Percentiles rank a stretch among this genome's conserved stretches.
These are phyloP conservation scores for Cordyceps javanica DNA, from an alignment of 2,329 filamentous ascomycete genomes.

Conservation along the genomic window DNA sequence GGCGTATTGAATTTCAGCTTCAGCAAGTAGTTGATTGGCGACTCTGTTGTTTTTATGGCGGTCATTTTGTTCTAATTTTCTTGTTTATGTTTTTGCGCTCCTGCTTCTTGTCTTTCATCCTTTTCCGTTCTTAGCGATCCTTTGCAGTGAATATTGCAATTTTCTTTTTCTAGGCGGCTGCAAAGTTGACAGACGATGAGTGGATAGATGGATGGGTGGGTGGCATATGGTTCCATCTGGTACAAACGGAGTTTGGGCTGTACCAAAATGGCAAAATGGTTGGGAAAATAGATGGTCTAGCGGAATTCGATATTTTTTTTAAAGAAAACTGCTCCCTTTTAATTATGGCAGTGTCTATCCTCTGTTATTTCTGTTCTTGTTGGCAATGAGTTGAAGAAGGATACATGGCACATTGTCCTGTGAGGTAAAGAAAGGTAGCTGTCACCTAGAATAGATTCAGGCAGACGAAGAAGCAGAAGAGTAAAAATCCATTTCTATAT, in stretches of 20 bases:
- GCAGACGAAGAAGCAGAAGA: too few species aligned
- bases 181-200: background rate
- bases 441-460: background rate
- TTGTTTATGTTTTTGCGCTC: background rate
- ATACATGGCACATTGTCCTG: too few species aligned
- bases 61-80: background rate
- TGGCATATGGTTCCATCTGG: background rate
- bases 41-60: too few species aligned
- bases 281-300: conserved; percentile 5
- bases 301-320: background rate
- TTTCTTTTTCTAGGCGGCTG: background rate
- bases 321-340: too few species aligned
- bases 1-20: background rate
- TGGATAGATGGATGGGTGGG: background rate
- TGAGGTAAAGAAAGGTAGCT: background rate
- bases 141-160: background rate
- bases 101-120: background rate
- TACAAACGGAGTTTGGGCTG: conserved; percentile 1
- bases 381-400: too few species aligned
- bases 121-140: background rate
- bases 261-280: background rate
- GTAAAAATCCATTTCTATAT: conserved; percentile 11
- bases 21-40: background rate
- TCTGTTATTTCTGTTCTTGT: background rate
- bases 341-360: background rate